Evolutionary conservation across 192 early-diverging fungal genomes (phyloP), one percentile per base, ranked within the genome.

Genomic region (Coemansia sp.): DNA sequence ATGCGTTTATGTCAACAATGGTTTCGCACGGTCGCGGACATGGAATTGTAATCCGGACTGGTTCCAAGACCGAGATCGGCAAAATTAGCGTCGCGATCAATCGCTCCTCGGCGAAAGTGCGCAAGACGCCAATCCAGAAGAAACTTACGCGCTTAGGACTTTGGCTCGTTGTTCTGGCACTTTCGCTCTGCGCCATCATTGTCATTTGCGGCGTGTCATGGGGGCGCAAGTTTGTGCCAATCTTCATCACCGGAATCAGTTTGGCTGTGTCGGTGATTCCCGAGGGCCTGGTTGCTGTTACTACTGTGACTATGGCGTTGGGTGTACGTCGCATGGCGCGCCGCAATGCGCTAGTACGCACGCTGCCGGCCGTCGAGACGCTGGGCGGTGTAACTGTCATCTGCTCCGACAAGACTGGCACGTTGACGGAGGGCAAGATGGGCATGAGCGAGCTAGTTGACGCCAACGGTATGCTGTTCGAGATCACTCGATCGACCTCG

Each of bases 391-490:
- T 98, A 14, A 95, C 94, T 6, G 89, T 91, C 47, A 98, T 98
- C 74, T 98, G 96, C 74, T 98, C 96, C 7, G 96, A 98, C 75
- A 98, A 98, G 85, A 88, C 86, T 2, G 96, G 96, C 18, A 98
- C 96, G 0, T 74, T 98, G n/a, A 98, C 96, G 6, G 93, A 97
- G 81, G 95, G 95, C 52, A 95, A 96, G 65, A 98, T 98, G 96
- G 93, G 93, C 16, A 87, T 93, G 5, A 76, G 88, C 38, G 83
- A 89, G 69, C 82, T 96, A 27, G 75, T 82, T 1, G 81, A 74
- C 21, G 70, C 81, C 53, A 68, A 55, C 51, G 68, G 68, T 52
- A 31, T 69, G 56, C 44, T 55, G 66, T 85, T 66, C 58, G 68
- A 70, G 56, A 67, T 77, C 44, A 71, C 51, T 91, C 93, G 74